Evolutionary conservation across 2,329 filamentous ascomycete genomes (phyloP).

Genomic region (Nemania diffusa): DNA sequence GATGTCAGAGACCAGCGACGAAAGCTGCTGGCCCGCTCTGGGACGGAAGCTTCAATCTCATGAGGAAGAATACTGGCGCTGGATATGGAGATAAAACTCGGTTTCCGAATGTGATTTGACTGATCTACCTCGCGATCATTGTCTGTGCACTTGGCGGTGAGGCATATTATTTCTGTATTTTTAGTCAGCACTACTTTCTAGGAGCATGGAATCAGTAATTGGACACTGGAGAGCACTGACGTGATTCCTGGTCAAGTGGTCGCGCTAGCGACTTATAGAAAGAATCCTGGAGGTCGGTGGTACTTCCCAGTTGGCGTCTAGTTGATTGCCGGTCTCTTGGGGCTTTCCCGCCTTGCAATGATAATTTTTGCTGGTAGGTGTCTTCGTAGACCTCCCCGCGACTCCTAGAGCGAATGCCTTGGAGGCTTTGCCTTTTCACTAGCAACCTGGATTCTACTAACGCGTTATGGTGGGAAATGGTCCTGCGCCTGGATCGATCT

Average conservation of each 20-base stretch:
- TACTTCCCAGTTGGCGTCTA: slow-evolving; percentile 38
- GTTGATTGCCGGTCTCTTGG: slow-evolving; percentile 34
- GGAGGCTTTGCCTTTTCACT: slow-evolving; percentile 39
- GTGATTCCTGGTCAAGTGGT: slow-evolving; percentile 33
- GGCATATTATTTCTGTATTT: slow-evolving; percentile 34
- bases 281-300: slow-evolving; percentile 39
- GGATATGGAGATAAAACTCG: slow-evolving; percentile 42
- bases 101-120: slow-evolving; percentile 38
- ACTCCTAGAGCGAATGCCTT: slow-evolving; percentile 32
- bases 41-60: slow-evolving; percentile 52
- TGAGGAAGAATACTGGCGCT: slow-evolving; percentile 44
- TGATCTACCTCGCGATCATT: slow-evolving; percentile 33
- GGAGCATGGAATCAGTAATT: slow-evolving; percentile 15
- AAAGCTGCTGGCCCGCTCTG: slow-evolving; percentile 52
- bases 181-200: slow-evolving; percentile 32
- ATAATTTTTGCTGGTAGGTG: slow-evolving; percentile 30
- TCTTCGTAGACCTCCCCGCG: slow-evolving; percentile 32
- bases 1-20: slow-evolving; percentile 57
- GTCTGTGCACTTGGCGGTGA: slow-evolving; percentile 17
- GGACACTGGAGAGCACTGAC: slow-evolving; percentile 42
- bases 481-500: slow-evolving; percentile 36
- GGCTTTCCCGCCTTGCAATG: slow-evolving; percentile 28
- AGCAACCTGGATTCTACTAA: slow-evolving; percentile 30
- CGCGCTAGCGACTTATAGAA: slow-evolving; percentile 35
- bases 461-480: slow-evolving; percentile 36